A percentile compares a stretch with the other conserved stretches of the same genome.
phyloP scores from a whole-genome alignment of 805 yeast species.

The Suhomyces emberorum region DNA sequence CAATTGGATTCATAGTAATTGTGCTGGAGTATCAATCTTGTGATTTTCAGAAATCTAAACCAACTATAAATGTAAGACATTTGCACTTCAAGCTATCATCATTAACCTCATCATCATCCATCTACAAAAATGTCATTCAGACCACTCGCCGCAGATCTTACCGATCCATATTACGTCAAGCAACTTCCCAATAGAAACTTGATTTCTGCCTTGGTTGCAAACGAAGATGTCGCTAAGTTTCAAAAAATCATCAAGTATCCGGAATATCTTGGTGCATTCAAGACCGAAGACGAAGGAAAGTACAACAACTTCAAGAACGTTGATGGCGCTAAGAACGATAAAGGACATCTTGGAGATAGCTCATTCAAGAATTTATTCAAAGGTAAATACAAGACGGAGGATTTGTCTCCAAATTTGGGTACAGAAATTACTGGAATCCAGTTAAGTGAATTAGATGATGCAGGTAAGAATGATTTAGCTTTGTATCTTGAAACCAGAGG shows the following conservation, averaged over 20 bases:
- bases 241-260: constrained; percentile 19
- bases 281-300: constrained; percentile 17
- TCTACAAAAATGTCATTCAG: constrained; percentile 1
- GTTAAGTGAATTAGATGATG: constrained; percentile 22
- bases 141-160: constrained; percentile 8
- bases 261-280: constrained; percentile 16
- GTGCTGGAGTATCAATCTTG: not conserved
- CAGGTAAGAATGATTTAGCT: constrained; percentile 26
- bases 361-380: constrained; percentile 18
- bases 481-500: constrained; percentile 24
- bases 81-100: not conserved
- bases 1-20: too few species aligned
- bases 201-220: not conserved
- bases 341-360: constrained; percentile 25
- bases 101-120: too few species aligned
- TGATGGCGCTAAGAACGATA: constrained; percentile 21
- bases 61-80: not conserved
- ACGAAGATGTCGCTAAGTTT: constrained; percentile 10
- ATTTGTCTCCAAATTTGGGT: constrained; percentile 25
- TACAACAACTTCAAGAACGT: constrained; percentile 18
- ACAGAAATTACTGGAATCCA: constrained; percentile 26
- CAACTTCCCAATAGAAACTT: not conserved
- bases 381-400: constrained; percentile 10
- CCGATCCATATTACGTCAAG: constrained; percentile 6
- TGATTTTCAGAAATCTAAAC: not conserved